Evolutionary conservation across 1,284 basidiomycete species (phyloP), one percentile per base, ranked within the genome.

Genomic region (Ustilago xerochloae): DNA sequence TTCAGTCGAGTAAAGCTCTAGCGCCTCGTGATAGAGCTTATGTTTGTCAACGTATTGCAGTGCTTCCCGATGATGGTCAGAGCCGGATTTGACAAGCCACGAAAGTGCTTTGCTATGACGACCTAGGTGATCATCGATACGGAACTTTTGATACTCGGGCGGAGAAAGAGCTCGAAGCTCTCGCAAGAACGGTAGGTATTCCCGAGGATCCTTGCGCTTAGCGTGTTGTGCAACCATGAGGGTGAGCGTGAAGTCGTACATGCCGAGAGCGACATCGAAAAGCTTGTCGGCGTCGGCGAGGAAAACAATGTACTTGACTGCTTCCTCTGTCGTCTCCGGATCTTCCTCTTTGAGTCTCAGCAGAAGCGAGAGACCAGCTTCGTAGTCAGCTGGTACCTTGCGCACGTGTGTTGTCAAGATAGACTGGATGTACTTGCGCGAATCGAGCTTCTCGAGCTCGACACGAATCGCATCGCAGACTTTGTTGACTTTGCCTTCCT

Each of bases 301-400:
- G 88, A 98, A 99, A 84, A 99, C 97, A 84, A 99, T 92, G 81
- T 99, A 99, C 84, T 96, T 97, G 80, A 98, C 92, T 2, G 96
- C 96, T 60, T 97, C 94, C 81, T 98, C 94, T 5, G 97, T 93
- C 0, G 93, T 86, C 36, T 90, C 88, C 0, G 91, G 89, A 30
- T 82, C 89, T 78, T 61, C 43, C 91, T 93, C 90, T 86, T 92
- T 90, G 56, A 98, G 86, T 36, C 88, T 88, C 43, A 93, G 88
- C n/a, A 98, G 87, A 9, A 94, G 87, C 6, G 88, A 85, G 0
- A 99, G 87, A 0, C 90, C 94, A 13, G 91, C 89, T 84, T 98
- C 95, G 80, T 94, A 91, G 83, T 97, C 94, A 7, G 95, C 90
- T 6, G 96, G 96, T 15, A 88, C 89, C 84, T 97, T 97, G 68